phyloP scores from a whole-genome alignment of 108 stramenopile species.

The Pseudonitzschia multiseries region DNA sequence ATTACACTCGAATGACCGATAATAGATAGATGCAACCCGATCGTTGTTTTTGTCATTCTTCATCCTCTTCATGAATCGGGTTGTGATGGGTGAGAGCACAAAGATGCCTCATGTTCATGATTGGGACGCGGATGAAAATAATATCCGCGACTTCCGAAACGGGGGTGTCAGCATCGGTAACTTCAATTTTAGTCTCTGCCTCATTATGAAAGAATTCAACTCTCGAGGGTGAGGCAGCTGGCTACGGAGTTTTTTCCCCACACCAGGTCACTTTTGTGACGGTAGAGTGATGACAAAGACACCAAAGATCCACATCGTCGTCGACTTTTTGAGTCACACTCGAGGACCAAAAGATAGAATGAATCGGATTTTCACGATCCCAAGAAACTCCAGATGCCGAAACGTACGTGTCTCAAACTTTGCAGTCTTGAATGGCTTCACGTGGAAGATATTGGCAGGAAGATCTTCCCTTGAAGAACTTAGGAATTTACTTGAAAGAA shows the following conservation, averaged over 20 bases:
- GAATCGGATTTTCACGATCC: constrained; percentile 2
- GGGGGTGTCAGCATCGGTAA: background rate
- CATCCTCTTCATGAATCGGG: no score
- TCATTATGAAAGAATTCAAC: constrained; percentile 1
- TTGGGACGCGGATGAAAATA: background rate
- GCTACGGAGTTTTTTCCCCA: background rate
- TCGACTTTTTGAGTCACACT: constrained; percentile 7
- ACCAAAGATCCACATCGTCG: background rate
- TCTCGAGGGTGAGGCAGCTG: background rate
- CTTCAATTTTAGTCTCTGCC: background rate
- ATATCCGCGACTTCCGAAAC: background rate
- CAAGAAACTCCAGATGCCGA: background rate
- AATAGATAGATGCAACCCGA: no score
- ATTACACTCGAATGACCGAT: no score
- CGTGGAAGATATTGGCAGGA: constrained; percentile 5
- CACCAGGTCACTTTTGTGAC: constrained; percentile 3
- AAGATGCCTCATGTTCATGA: no score
- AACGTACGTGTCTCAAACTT: constrained; percentile 2
- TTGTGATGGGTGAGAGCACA: no score
- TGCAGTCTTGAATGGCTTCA: background rate
- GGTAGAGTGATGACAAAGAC: background rate
- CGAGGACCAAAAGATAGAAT: background rate
- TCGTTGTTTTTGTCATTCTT: no score
- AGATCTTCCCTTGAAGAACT: background rate
- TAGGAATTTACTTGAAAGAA: background rate